phyloP scores from a whole-genome alignment of 75 land plant species.

The Sequoiadendron giganteum region DNA sequence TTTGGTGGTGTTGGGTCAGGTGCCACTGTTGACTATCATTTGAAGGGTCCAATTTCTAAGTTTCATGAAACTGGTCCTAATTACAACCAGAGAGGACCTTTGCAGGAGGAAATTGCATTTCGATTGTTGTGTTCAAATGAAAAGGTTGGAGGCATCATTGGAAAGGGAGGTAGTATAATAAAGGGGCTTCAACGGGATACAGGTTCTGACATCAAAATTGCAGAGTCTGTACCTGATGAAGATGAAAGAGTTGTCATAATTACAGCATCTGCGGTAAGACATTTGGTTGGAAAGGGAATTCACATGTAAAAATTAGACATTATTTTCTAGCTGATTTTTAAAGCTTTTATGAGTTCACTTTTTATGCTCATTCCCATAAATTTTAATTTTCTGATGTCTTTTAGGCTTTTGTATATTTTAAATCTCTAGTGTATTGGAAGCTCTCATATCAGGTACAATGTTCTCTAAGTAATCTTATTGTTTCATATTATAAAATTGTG shows the following conservation, averaged over 20 bases:
- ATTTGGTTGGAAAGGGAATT: not conserved
- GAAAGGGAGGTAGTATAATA: conserved; percentile 75
- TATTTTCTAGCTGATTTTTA: not conserved
- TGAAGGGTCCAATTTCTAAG: conserved; percentile 16
- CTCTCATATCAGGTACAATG: not conserved
- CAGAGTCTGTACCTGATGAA: conserved; percentile 48
- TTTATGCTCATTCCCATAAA: not conserved
- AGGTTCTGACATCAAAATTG: conserved; percentile 72
- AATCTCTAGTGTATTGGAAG: not conserved
- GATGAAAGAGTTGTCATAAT: conserved; percentile 73
- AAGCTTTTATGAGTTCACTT: not conserved
- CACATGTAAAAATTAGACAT: not conserved
- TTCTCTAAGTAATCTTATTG: not conserved
- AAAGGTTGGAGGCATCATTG: conserved; percentile 77
- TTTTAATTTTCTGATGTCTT: not conserved
- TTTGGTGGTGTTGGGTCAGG: conserved; percentile 23
- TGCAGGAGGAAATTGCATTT: conserved; percentile 46
- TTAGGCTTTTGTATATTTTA: not conserved
- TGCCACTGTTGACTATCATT: conserved; percentile 30
- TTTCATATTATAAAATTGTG: not conserved
- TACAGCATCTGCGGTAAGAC: conserved; percentile 66
- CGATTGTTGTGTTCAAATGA: conserved; percentile 69
- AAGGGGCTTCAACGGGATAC: conserved; percentile 67
- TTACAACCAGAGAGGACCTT: conserved; percentile 19
- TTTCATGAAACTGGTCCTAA: conserved; percentile 22